Base-by-base conservation (phyloP, 2,329 filamentous ascomycete species). In the Pezicula neosporulosa region DNA sequence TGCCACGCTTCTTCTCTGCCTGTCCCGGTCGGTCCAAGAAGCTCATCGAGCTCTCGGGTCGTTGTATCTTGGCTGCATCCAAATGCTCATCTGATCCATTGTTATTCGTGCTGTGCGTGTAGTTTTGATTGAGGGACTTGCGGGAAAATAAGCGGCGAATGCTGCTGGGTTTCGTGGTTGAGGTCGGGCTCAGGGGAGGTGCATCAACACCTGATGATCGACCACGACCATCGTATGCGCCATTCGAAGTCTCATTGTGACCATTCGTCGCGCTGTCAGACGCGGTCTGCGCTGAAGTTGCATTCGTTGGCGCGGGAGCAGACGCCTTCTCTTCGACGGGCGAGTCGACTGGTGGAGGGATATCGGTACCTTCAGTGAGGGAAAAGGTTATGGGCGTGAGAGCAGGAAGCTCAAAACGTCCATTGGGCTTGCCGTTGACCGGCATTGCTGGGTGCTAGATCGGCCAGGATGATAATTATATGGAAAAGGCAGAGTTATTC, bases 141-240 rank as follows among this genome's bases (percentile, higher is more conserved):
- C 68, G 60, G 48, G 65, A 67, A 7, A 70, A 59, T 51, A 70
- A 69, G 13, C 64, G 59, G 42, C 68, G 66, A 54, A 70, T 67
- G 50, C 66, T 68, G 52, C 63, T 64, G n/a, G 65, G 63, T 53
- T 61, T 56, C 38, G 56, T 64, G 27, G 56, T 56, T 4, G 65
- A 64, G 9, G 56, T 48, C n/a, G 60, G 61, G 54, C 58, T 63
- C 49, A 63, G 52, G 8, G 63, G 62, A 24, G 58, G 54, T 10
- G 43, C 43, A 12, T 55, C 52, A 16, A 35, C 49, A 48, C 24
- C 51, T 39, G 37, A 56, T 36, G 56, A 55, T 28, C 59, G 56
- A 47, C 55, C 54, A 42, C 57, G 54, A 18, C 52, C 56, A 35
- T 59, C 52, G 35, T 56, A 55, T 8, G 39, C 47, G 41, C 44